Percentiles rank a stretch among this genome's conserved stretches.
Evolutionary conservation across 805 yeast species (phyloP).

Genomic region (Schwanniomyces yamadae): DNA sequence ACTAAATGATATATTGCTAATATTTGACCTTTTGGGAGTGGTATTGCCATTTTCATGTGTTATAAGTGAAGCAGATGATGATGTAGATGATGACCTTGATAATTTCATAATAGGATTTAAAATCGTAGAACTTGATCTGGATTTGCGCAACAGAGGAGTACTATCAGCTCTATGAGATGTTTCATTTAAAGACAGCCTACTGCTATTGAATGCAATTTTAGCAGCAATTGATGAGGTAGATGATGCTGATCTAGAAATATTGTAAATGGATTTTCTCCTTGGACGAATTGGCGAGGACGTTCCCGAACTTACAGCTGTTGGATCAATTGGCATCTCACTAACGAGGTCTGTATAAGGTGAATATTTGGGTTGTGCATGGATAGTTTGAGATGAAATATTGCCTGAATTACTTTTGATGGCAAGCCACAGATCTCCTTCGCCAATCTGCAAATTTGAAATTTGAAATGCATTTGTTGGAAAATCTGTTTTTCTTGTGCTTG

Average conservation of each 20-base stretch:
- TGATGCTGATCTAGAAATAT: constrained; percentile 17
- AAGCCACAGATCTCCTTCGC: constrained; percentile 1
- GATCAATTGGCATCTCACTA: not conserved
- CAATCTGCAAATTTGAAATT: not conserved
- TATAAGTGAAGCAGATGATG: constrained; percentile 3
- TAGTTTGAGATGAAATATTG: not conserved
- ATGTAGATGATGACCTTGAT: constrained; percentile 5
- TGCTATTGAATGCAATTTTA: constrained; percentile 23
- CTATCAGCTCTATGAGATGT: constrained; percentile 1
- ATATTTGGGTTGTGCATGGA: not conserved
- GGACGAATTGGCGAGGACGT: not conserved
- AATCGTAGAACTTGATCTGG: constrained; percentile 14
- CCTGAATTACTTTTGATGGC: not conserved
- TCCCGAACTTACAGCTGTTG: not conserved
- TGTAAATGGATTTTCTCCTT: no score
- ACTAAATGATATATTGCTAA: constrained; percentile 24
- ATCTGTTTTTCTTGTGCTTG: constrained; percentile 3
- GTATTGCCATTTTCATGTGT: constrained; percentile 8
- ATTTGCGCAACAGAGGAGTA: constrained; percentile 15
- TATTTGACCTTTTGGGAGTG: constrained; percentile 11
- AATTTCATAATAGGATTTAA: constrained; percentile 5
- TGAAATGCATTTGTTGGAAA: constrained; percentile 1
- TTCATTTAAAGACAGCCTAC: constrained; percentile 16
- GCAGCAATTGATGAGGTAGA: constrained; percentile 25
- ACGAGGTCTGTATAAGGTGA: not conserved